Percentiles rank a stretch among this genome's conserved stretches.
Conservation (phyloP, 1,284 basidiomycete genomes). For the Fomitopsis palustris region DNA sequence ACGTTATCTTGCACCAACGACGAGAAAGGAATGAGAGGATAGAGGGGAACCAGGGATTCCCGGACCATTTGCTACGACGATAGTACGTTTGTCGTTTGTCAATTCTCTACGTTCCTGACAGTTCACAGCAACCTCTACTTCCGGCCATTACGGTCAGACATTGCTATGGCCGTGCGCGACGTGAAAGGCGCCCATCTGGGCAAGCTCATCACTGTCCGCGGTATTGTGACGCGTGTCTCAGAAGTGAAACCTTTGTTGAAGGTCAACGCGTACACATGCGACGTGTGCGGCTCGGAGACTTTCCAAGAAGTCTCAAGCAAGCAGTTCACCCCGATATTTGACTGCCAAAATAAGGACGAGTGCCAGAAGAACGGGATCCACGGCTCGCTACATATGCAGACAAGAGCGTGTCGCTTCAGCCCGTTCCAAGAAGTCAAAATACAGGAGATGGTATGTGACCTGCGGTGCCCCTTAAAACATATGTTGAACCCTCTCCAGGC, state of each 20-base stretch:
- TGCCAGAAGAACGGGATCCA: conserved; percentile 88
- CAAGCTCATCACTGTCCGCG: conserved; percentile 91
- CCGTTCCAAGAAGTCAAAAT: conserved; percentile 99
- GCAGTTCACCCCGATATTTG: conserved; percentile 84
- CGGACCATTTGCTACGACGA: conserved; percentile 86
- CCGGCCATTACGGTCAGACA: conserved; percentile 72
- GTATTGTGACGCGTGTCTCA: conserved; percentile 97
- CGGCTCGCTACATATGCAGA: conserved; percentile 97
- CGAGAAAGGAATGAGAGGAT: conserved; percentile 81
- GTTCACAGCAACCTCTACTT: conserved; percentile 86
- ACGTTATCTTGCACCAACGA: conserved; percentile 92
- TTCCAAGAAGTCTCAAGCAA: conserved; percentile 98
- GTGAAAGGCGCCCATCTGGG: conserved; percentile 88
- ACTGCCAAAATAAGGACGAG: conserved; percentile 80
- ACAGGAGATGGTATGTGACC: conserved; percentile 86
- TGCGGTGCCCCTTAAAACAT: not conserved
- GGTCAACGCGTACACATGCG: conserved; percentile 98
- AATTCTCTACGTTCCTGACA: conserved; percentile 17
- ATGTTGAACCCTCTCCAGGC: conserved; percentile 47
- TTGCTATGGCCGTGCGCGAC: conserved; percentile 85
- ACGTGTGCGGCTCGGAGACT: conserved; percentile 96
- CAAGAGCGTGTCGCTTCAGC: conserved; percentile 93
- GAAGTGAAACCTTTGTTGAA: conserved; percentile 98
- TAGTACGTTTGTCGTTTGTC: conserved; percentile 66
- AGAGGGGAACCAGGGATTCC: conserved; percentile 74